Evolutionary conservation across 495 filamentous ascomycete genomes (phyloP).

Genomic region (Trypethelium eluteriae): DNA sequence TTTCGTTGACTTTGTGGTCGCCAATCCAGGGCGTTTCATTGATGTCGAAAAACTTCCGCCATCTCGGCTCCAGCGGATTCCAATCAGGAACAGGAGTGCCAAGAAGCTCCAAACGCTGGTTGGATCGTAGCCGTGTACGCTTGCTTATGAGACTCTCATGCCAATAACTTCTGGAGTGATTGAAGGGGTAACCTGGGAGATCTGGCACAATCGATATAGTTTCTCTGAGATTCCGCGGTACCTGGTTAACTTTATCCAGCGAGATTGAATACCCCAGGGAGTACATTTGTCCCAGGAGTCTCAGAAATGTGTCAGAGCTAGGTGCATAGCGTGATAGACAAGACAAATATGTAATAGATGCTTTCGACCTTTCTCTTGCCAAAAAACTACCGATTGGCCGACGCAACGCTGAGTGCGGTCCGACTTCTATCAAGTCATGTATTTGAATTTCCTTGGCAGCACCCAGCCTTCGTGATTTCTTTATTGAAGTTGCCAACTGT

Average conservation of each 20-base stretch:
- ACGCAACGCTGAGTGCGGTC: conserved; percentile 17
- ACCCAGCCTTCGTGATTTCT: background rate
- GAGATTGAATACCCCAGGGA: conserved; percentile 23
- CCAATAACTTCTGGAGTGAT: conserved; percentile 11
- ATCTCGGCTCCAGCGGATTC: conserved; percentile 41
- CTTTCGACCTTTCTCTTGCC: background rate
- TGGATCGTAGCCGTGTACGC: conserved; percentile 40
- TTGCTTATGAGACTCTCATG: conserved; percentile 36
- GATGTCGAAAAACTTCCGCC: conserved; percentile 22
- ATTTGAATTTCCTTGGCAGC: background rate
- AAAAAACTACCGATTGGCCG: background rate
- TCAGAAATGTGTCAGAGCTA: background rate
- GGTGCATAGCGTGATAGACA: background rate
- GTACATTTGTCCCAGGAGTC: conserved; percentile 19
- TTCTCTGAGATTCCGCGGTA: background rate
- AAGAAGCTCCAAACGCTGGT: conserved; percentile 47
- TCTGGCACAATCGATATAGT: background rate
- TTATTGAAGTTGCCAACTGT: background rate
- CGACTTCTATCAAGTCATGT: conserved; percentile 19
- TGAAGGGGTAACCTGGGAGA: conserved; percentile 8
- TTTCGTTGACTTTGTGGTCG: conserved; percentile 38
- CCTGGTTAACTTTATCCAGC: conserved; percentile 17
- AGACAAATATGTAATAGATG: background rate
- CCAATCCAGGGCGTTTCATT: conserved; percentile 40
- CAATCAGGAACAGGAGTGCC: conserved; percentile 44